These are phyloP conservation scores for Ochetophila trinervis DNA, from an alignment of 306 rosid genomes.

Conservation along the genomic window DNA sequence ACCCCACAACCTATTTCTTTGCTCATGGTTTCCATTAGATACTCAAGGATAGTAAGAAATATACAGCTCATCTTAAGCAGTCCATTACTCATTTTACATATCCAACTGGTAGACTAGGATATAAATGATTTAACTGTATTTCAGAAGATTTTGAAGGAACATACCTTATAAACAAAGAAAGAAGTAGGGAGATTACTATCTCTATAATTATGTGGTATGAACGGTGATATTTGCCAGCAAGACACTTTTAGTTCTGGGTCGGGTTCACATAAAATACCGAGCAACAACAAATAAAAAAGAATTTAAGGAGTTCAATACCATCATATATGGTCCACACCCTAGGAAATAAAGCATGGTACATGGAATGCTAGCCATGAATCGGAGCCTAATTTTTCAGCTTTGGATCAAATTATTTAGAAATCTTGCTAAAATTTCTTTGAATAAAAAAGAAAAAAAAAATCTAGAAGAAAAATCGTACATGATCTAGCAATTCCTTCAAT, in stretches of 20 bases:
- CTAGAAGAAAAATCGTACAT: too few species aligned
- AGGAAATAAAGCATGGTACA: too few species aligned
- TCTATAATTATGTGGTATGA: constrained; percentile 86
- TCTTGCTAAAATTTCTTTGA: too few species aligned
- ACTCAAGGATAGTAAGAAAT: background rate
- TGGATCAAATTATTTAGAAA: too few species aligned
- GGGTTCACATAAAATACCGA: constrained; percentile 70
- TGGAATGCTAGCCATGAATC: too few species aligned
- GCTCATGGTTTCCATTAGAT: background rate
- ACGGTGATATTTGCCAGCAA: constrained; percentile 96
- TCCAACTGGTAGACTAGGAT: background rate
- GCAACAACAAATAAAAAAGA: too few species aligned
- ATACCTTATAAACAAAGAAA: constrained; percentile 89
- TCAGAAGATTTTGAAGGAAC: constrained; percentile 16
- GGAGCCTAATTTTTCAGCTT: too few species aligned
- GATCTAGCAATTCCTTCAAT: too few species aligned
- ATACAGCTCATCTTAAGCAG: background rate
- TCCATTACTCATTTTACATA: background rate
- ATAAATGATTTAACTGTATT: background rate
- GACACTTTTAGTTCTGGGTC: constrained; percentile 94
- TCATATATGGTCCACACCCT: too few species aligned
- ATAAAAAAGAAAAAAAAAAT: too few species aligned
- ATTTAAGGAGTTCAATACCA: too few species aligned
- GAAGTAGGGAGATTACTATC: constrained; percentile 96
- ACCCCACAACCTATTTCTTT: background rate